A percentile compares a stretch with the other conserved stretches of the same genome.
Conservation (phyloP, 805 yeast genomes). For the Wickerhamomyces tratensis region DNA sequence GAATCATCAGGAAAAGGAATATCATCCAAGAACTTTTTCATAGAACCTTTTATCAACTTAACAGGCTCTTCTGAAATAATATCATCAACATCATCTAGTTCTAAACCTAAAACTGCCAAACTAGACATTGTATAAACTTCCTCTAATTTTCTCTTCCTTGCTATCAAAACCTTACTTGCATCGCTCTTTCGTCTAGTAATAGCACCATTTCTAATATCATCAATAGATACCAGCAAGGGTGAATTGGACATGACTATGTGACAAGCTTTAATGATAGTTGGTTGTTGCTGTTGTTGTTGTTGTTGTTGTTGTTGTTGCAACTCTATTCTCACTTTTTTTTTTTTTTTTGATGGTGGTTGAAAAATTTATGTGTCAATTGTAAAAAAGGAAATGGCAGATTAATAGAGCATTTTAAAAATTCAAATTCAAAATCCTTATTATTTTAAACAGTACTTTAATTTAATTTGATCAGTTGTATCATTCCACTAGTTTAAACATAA, state of each 20-base stretch:
- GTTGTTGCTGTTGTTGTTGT: not conserved
- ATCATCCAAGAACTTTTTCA: constrained; percentile 14
- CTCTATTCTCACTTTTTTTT: no score
- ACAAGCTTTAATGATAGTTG: no score
- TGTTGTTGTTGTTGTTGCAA: no score
- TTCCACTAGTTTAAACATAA: no score
- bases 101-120: constrained; percentile 33
- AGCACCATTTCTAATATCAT: not conserved
- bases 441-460: no score
- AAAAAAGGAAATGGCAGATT: no score
- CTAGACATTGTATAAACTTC: constrained; percentile 53
- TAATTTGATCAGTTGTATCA: no score
- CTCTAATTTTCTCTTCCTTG: constrained; percentile 45
- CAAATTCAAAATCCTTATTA: no score
- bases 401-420: no score
- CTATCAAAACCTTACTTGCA: not conserved
- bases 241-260: not conserved
- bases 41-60: constrained; percentile 27
- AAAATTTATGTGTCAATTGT: no score
- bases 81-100: constrained; percentile 7
- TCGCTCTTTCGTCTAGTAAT: not conserved
- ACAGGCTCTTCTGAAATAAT: constrained; percentile 30
- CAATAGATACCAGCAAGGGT: not conserved
- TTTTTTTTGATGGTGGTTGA: no score
- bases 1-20: not conserved